Percentiles rank a stretch among this genome's conserved stretches.
phyloP scores from a whole-genome alignment of 2,329 filamentous ascomycete species.

The Alternaria longipes region DNA sequence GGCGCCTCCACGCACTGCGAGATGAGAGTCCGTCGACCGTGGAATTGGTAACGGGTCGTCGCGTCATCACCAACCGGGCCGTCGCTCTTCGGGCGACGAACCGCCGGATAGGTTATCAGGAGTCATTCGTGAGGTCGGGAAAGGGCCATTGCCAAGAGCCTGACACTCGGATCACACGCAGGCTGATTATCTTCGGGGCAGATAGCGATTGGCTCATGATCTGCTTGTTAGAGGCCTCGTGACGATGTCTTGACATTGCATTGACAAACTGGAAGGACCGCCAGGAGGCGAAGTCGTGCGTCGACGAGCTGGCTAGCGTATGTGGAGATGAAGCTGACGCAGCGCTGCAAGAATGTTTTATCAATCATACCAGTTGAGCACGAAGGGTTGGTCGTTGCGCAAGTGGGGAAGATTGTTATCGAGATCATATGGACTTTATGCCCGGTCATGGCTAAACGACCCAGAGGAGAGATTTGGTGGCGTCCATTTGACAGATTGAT shows the following conservation, averaged over 20 bases:
- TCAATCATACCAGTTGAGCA: slow-evolving; percentile 27
- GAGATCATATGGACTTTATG: slow-evolving; percentile 22
- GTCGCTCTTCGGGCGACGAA: slow-evolving; percentile 21
- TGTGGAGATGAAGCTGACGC: slow-evolving; percentile 38
- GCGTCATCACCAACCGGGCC: slow-evolving; percentile 18
- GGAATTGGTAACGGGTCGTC: slow-evolving; percentile 7
- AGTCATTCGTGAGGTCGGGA: slow-evolving; percentile 4
- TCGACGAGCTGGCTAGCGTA: slow-evolving; percentile 41
- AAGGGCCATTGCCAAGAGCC: slow-evolving; percentile 11
- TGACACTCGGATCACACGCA: slow-evolving; percentile 10
- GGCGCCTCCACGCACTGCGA: slow-evolving; percentile 2
- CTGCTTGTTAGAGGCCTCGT: slow-evolving; percentile 15
- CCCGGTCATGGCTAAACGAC: slow-evolving; percentile 31
- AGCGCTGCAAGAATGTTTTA: slow-evolving; percentile 20
- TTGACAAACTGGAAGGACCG: neutral
- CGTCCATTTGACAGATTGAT: neutral
- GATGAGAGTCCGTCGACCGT: neutral
- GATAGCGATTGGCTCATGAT: slow-evolving; percentile 23
- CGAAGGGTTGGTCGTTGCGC: slow-evolving; percentile 31
- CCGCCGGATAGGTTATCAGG: slow-evolving; percentile 14
- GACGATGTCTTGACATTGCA: slow-evolving; percentile 25
- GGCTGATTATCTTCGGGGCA: slow-evolving; percentile 9
- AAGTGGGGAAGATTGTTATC: slow-evolving; percentile 39
- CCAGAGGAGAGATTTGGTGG: slow-evolving; percentile 17
- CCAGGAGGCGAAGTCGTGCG: slow-evolving; percentile 17